These are phyloP conservation scores for Curvularia hawaiiensis DNA, from an alignment of 2,329 filamentous ascomycete species.

Conservation along the genomic window DNA sequence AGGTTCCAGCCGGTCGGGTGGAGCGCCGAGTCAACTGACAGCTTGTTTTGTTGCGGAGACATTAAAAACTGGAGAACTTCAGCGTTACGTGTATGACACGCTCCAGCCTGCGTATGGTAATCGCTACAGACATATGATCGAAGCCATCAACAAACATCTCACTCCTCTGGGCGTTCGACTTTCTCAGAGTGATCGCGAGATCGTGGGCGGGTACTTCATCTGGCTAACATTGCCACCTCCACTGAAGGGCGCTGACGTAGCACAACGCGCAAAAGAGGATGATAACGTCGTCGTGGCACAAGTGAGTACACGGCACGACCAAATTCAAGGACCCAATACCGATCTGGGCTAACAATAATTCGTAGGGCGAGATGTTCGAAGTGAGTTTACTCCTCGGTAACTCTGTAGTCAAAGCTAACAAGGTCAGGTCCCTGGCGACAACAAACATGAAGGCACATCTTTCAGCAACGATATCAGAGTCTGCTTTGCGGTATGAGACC, in stretches of 20 bases:
- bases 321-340: constrained; percentile 8
- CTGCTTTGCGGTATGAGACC: constrained; percentile 38
- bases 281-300: constrained; percentile 71
- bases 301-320: constrained; percentile 23
- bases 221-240: constrained; percentile 70
- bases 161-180: constrained; percentile 65
- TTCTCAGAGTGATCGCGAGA: constrained; percentile 50
- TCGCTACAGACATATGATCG: constrained; percentile 61
- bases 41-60: constrained; percentile 63
- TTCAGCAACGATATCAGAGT: constrained; percentile 60
- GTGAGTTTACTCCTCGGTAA: constrained; percentile 49
- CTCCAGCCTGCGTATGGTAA: constrained; percentile 62
- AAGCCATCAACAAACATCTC: constrained; percentile 64
- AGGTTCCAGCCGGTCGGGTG: constrained; percentile 63
- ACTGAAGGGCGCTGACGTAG: constrained; percentile 62
- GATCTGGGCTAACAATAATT: constrained; percentile 23
- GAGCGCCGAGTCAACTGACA: constrained; percentile 64
- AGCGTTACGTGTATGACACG: constrained; percentile 58
- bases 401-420: constrained; percentile 26
- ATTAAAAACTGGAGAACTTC: constrained; percentile 57
- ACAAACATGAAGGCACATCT: constrained; percentile 51
- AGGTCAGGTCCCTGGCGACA: constrained; percentile 50
- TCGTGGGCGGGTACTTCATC: constrained; percentile 84
- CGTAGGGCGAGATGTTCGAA: constrained; percentile 72
- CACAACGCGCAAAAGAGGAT: constrained; percentile 61